A percentile compares a stretch with the other conserved stretches of the same genome.
Evolutionary conservation across 495 filamentous ascomycete species (phyloP).

Genomic region (Jackrogersella multiformis): DNA sequence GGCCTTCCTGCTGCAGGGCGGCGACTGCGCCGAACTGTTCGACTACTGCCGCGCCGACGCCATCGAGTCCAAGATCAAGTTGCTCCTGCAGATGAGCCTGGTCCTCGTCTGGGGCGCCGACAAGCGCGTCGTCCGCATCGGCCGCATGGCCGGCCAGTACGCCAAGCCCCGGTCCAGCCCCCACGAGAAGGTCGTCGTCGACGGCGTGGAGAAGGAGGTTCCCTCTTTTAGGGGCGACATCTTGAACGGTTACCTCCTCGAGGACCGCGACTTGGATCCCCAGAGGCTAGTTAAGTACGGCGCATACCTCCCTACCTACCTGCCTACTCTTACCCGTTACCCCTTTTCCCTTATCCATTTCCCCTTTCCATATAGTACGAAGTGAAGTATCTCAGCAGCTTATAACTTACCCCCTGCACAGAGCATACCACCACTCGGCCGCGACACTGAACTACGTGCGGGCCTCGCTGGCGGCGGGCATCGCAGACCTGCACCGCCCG

Average conservation of each 20-base stretch:
- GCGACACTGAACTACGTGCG: slow-evolving; percentile 93
- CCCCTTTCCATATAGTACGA: no score
- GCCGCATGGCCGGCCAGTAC: slow-evolving; percentile 95
- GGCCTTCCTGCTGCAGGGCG: slow-evolving; percentile 94
- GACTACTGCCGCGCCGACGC: slow-evolving; percentile 91
- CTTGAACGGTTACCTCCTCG: slow-evolving; percentile 82
- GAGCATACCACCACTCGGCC: slow-evolving; percentile 94
- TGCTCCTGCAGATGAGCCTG: slow-evolving; percentile 94
- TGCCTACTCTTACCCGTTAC: not conserved
- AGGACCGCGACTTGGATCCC: slow-evolving; percentile 81
- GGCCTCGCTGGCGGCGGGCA: slow-evolving; percentile 81
- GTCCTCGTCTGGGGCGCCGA: slow-evolving; percentile 89
- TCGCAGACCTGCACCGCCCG: slow-evolving; percentile 92
- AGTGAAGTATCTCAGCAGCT: not conserved
- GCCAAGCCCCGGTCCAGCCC: slow-evolving; percentile 93
- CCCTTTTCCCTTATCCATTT: no score
- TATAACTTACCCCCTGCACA: slow-evolving; percentile 31
- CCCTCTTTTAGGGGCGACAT: slow-evolving; percentile 95
- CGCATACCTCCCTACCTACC: not conserved
- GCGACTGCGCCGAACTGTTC: slow-evolving; percentile 96
- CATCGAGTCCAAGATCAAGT: slow-evolving; percentile 96
- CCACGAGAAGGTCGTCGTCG: slow-evolving; percentile 70
- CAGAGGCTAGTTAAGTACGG: slow-evolving; percentile 74
- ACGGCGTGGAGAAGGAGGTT: slow-evolving; percentile 69
- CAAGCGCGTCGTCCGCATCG: slow-evolving; percentile 94